Conservation (phyloP, 352 stramenopile species). For the Phytophthora pisi region DNA sequence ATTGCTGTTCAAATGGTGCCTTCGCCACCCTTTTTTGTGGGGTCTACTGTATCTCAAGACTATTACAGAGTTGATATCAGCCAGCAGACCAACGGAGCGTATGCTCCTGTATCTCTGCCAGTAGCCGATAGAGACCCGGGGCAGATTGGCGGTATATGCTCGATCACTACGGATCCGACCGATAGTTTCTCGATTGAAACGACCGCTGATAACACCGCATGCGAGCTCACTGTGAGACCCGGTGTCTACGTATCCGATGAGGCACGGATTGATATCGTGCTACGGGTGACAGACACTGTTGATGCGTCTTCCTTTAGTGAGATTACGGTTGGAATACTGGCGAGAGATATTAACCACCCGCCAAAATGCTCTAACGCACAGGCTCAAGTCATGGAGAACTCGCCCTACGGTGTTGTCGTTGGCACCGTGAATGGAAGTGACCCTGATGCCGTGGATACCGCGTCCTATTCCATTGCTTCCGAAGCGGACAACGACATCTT, state of each 20-base stretch:
- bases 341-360: conserved; percentile 55
- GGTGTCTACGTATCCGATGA: conserved; percentile 22
- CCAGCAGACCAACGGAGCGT: conserved; percentile 51
- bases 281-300: conserved; percentile 46
- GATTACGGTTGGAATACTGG: conserved; percentile 47
- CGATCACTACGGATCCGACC: conserved; percentile 36
- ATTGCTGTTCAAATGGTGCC: conserved; percentile 50
- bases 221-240: conserved; percentile 24
- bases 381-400: conserved; percentile 56
- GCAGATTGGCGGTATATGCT: conserved; percentile 50
- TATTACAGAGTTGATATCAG: conserved; percentile 53
- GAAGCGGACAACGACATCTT: conserved; percentile 52
- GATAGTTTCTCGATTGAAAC: conserved; percentile 39
- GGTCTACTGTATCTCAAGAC: conserved; percentile 29
- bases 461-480: conserved; percentile 47
- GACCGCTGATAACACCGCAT: conserved; percentile 22
- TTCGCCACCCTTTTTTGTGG: conserved; percentile 54
- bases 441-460: conserved; percentile 36
- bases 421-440: conserved; percentile 46
- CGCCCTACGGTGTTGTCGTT: conserved; percentile 26
- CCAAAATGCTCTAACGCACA: conserved; percentile 36
- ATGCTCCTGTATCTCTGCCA: conserved; percentile 42
- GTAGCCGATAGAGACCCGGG: conserved; percentile 54
- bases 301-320: conserved; percentile 44
- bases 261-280: conserved; percentile 16